These are phyloP conservation scores for Drosera spatulata DNA, from an alignment of 179 eudicot genomes.

Conservation along the genomic window DNA sequence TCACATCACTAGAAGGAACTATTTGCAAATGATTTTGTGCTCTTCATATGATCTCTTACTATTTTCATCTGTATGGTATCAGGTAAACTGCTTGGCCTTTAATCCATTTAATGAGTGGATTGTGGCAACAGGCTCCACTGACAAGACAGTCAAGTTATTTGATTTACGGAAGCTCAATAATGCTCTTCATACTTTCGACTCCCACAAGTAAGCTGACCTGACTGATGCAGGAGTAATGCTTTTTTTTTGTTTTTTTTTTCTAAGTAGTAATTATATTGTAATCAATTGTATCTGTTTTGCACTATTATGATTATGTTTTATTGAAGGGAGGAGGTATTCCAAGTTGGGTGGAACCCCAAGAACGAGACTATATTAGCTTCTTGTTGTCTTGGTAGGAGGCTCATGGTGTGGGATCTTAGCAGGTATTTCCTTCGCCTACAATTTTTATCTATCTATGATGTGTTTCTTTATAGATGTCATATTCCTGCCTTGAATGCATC, in stretches of 20 bases:
- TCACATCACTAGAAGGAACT: no score
- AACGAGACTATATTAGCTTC: conserved; percentile 93
- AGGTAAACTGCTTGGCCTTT: conserved; percentile 95
- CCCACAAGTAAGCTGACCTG: conserved; percentile 66
- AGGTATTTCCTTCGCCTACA: conserved; percentile 37
- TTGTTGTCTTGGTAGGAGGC: conserved; percentile 93
- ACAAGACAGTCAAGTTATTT: conserved; percentile 81
- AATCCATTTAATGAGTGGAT: conserved; percentile 98
- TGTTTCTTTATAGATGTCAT: neutral
- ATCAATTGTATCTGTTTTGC: no score
- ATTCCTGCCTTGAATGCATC: neutral
- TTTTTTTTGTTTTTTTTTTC: no score
- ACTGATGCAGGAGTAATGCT: no score
- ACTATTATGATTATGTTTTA: neutral
- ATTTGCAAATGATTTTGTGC: neutral
- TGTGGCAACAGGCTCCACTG: conserved; percentile 92
- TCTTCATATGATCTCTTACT: neutral
- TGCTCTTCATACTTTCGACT: conserved; percentile 79
- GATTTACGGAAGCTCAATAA: conserved; percentile 63
- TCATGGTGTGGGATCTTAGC: conserved; percentile 99
- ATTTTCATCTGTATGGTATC: neutral
- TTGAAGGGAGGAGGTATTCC: conserved; percentile 81
- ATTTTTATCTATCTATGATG: neutral
- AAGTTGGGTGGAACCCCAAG: conserved; percentile 96
- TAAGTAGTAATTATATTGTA: no score